phyloP scores from a whole-genome alignment of 805 yeast species.

The Saccharomycopsis sp. region DNA sequence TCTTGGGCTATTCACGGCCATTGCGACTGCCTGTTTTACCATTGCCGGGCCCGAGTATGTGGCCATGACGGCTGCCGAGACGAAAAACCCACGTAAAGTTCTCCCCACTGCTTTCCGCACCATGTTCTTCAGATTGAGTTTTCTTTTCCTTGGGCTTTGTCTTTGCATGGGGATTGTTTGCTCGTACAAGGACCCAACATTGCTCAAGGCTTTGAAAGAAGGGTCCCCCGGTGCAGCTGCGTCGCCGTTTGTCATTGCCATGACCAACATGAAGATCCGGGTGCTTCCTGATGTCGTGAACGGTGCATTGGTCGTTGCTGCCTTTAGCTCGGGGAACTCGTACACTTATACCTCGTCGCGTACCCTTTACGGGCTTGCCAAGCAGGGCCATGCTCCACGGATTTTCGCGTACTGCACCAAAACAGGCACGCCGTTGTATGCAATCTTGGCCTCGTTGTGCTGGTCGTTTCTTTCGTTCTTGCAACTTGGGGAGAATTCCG shows the following conservation, averaged over 20 bases:
- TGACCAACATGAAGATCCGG: slow-evolving; percentile 57
- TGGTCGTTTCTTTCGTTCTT: slow-evolving; percentile 61
- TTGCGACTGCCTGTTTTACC: slow-evolving; percentile 66
- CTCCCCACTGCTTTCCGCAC: slow-evolving; percentile 74
- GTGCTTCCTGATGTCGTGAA: slow-evolving; percentile 72
- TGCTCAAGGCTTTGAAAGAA: slow-evolving; percentile 47
- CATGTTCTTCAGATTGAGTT: slow-evolving; percentile 57
- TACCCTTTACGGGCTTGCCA: slow-evolving; percentile 59
- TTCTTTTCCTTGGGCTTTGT: slow-evolving; percentile 66
- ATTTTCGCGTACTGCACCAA: slow-evolving; percentile 52
- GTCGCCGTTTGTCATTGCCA: slow-evolving; percentile 78
- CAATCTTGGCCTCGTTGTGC: slow-evolving; percentile 41
- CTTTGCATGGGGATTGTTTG: slow-evolving; percentile 71
- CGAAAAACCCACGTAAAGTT: slow-evolving; percentile 57
- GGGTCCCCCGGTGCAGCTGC: slow-evolving; percentile 71
- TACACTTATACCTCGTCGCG: slow-evolving; percentile 66
- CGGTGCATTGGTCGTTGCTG: slow-evolving; percentile 63
- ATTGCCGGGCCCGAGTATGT: slow-evolving; percentile 84
- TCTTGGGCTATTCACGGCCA: slow-evolving; percentile 62
- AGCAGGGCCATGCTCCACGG: slow-evolving; percentile 65
- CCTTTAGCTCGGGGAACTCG: slow-evolving; percentile 80
- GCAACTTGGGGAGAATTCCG: slow-evolving; percentile 51
- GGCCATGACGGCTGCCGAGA: slow-evolving; percentile 80
- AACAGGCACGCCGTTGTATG: slow-evolving; percentile 61
- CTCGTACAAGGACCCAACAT: slow-evolving; percentile 55